Conservation (phyloP, 2,329 filamentous ascomycete genomes). For the Macrophomina phaseolina region DNA sequence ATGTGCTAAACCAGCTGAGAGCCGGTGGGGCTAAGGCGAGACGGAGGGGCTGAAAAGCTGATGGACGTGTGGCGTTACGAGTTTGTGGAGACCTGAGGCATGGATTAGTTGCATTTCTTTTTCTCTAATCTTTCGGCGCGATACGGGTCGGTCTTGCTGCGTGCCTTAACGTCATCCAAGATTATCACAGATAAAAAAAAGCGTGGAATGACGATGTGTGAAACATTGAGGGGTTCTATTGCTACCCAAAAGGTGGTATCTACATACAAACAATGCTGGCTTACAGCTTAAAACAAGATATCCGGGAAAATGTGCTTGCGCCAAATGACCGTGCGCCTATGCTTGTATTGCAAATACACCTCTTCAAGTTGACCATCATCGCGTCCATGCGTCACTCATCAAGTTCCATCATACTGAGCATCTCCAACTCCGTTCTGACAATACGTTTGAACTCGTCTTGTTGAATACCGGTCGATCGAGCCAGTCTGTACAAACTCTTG, state of each 20-base stretch:
- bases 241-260: slow-evolving; percentile 24
- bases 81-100: not conserved
- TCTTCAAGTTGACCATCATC: not conserved
- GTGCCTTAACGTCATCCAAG: not conserved
- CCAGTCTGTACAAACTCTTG: slow-evolving; percentile 75
- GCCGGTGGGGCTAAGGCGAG: slow-evolving; percentile 37
- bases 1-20: slow-evolving; percentile 45
- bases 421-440: slow-evolving; percentile 73
- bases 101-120: slow-evolving; percentile 3
- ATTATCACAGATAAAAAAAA: not conserved
- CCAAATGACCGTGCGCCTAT: slow-evolving; percentile 8
- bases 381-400: slow-evolving; percentile 41
- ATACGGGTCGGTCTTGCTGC: not conserved
- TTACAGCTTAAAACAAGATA: not conserved
- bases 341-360: slow-evolving; percentile 13
- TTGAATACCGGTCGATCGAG: slow-evolving; percentile 73
- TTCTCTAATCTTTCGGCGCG: slow-evolving; percentile 1
- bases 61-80: slow-evolving; percentile 6
- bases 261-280: slow-evolving; percentile 11
- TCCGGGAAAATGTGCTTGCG: not conserved
- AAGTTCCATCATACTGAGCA: slow-evolving; percentile 71
- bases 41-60: slow-evolving; percentile 39
- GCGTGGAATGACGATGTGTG: not conserved
- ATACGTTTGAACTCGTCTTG: slow-evolving; percentile 76
- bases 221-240: slow-evolving; percentile 8